These are phyloP conservation scores for Botrytis pseudocinerea DNA, from an alignment of 2,329 filamentous ascomycete genomes.

Conservation along the genomic window DNA sequence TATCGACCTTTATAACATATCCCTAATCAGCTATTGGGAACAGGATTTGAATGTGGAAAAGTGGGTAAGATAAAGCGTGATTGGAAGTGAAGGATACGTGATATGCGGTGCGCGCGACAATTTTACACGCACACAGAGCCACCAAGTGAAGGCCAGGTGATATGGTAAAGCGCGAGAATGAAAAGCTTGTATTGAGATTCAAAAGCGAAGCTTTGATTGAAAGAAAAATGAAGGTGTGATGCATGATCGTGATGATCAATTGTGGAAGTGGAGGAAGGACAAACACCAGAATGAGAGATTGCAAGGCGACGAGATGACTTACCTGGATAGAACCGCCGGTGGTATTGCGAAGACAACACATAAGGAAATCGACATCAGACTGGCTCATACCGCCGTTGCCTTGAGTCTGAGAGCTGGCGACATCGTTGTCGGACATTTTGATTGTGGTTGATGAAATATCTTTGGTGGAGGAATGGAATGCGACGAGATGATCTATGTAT, in stretches of 20 bases:
- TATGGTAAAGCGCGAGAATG: not conserved
- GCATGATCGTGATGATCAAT: not conserved
- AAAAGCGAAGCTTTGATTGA: not conserved
- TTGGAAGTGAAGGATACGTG: not conserved
- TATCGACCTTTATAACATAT: constrained; percentile 30
- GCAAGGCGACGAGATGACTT: constrained; percentile 23
- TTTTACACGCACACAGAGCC: not conserved
- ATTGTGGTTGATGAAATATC: not conserved
- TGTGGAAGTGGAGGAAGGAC: not conserved
- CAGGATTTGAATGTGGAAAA: too few species aligned
- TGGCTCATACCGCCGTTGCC: constrained; percentile 24
- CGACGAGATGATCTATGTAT: constrained; percentile 6
- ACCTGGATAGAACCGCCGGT: constrained; percentile 30
- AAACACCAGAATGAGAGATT: not conserved
- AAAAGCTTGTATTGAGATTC: not conserved
- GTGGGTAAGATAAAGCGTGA: not conserved
- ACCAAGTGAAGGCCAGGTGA: not conserved
- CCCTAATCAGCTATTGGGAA: constrained; percentile 13
- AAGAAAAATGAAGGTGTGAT: not conserved
- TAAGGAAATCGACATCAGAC: constrained; percentile 33
- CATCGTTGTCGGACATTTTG: constrained; percentile 19
- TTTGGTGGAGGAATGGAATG: not conserved
- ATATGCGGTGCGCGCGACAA: not conserved
- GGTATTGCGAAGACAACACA: constrained; percentile 34
- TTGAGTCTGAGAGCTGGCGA: not conserved